Evolutionary conservation across 202 grass and related monocot genomes (phyloP), one percentile per base, ranked within the genome.

Genomic region (Digitaria exilis): DNA sequence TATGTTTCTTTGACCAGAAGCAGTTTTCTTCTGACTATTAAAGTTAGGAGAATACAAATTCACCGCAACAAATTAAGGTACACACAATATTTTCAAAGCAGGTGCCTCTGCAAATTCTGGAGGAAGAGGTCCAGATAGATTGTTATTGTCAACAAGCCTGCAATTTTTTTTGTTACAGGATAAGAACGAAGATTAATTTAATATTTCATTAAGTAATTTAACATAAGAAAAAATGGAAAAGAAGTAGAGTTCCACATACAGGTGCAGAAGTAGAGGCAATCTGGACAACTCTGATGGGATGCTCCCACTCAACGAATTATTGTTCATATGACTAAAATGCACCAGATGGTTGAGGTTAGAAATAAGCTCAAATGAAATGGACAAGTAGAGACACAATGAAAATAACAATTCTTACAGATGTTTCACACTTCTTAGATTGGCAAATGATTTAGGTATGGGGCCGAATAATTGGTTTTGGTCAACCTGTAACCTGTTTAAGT

Each of bases 131-230:
- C 96, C 96, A 26, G 93, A 84, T 67, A 99, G 77, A 82, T 99
- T 91, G 78, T 96, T 99, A 79, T 91, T 96, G 75, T 99, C 96
- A 89, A 99, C 87, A 82, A 98, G 89, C 41, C 96, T 98, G 87
- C 55, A 84, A 83, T 69, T 21, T 86, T 60, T n/a, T 75, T 78
- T 4, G n/a, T 78, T 80, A 34, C 21, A 81, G 9, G 46, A 66
- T 9, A 17, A 55, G 67, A 84, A 75, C 16, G 41, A 54, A 66
- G 25, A 80, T 5, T 65, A 78, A 80, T 50, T 67, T 13, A 26
- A 65, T 42, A 26, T 31, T 84, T 54, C 58, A 30, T 43, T 49
- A 12, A 83, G 18, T 10, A 57, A 65, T 25, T 84, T 69, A 6
- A n/a, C 15, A 78, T 48, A 81, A 65, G 48, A 65, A 73, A 70